Base-by-base conservation (phyloP, 179 eudicot genomes). In the Patellifolia procumbens region DNA sequence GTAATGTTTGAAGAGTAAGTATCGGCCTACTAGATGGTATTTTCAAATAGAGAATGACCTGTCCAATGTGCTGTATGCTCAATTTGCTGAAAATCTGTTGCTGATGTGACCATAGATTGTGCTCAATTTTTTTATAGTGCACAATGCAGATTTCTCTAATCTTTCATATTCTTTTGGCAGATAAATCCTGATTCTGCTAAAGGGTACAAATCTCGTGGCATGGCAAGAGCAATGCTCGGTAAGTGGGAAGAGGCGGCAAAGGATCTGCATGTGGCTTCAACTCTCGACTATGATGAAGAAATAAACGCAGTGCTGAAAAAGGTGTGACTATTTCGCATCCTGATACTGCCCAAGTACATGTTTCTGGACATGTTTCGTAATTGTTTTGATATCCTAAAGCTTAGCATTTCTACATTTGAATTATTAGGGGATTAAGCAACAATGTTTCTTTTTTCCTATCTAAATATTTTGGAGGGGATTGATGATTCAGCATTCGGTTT, bases 161-260 rank as follows among this genome's bases (percentile, higher is more conserved):
- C 32, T 10, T 32, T 26, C 29, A 15, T 68, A 22, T 78, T 37
- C 52, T 28, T 65, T 65, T 31, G 72, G 16, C 86, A 95, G 98
- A 91, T 93, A 53, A 95, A 95, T 78, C 97, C 97, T n/a, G 98
- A 95, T 84, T 93, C 99, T 83, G 99, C 97, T 7, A 95, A 95
- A 86, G 97, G 97, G 20, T 86, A 91, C 84, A 95, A 95, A 80
- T 80, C 95, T 24, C 92, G 97, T 34, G 98, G 98, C 66, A 88
- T 95, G 83, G 97, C 99, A 19, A 85, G 85, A 71, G 89, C 99
- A 61, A 85, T 95, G 99, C 92, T 95, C 73, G 99, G 97, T 28
- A 87, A 90, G 55, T 95, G 99, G 97, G 89, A 82, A 89, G 95
- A 91, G 76, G 92, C 98, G 77, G 97, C 97, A 19, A 93, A 93